Base-by-base conservation (phyloP, 495 filamentous ascomycete species). In the Penicillium egyptiacum region DNA sequence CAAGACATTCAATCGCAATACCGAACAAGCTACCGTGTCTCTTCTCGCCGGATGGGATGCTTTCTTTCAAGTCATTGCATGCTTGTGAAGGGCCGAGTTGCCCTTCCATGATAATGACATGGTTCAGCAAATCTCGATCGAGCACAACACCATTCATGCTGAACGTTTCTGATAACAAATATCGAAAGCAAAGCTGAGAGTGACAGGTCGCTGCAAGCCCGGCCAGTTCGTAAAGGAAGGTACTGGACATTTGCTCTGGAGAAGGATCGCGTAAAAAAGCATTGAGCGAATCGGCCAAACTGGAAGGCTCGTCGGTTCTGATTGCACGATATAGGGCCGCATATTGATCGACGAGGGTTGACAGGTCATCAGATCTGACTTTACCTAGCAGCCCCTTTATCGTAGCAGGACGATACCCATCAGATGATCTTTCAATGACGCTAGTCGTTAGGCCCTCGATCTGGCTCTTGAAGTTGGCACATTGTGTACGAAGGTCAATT, bases 111-210 rank as follows among this genome's bases (percentile, higher is more conserved):
- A 28, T 30, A 42, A 53, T 53, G 20, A 54, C 45, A 14, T 53
- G 31, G 3, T 37, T 57, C 22, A 53, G 31, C 4, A 56, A 30
- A 12, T 37, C 14, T 11, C 50, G 23, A 26, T 52, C 53, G 1
- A 40, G 3, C 3, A 30, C 35, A 23, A 26, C 40, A 26, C 31
- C 46, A 42, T 60, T 33, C 17, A 3, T 2, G 8, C 12, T 17
- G 23, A 60, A 52, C 14, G 25, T 46, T n/a, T 56, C 16, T 33
- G 46, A 45, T 33, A 56, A 9, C 44, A 60, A 40, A 39, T 51
- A 37, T 19, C 37, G 23, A 22, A 39, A 26, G 26, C 40, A 59
- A 25, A 20, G 17, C 31, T 20, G 14, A 33, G 56, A 19, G 14
- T n/a, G 10, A 43, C 28, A 43, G 39, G 17, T 46, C 6, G 50